Base-by-base conservation (phyloP, 2,329 filamentous ascomycete species). In the Thielaviopsis punctulata region DNA sequence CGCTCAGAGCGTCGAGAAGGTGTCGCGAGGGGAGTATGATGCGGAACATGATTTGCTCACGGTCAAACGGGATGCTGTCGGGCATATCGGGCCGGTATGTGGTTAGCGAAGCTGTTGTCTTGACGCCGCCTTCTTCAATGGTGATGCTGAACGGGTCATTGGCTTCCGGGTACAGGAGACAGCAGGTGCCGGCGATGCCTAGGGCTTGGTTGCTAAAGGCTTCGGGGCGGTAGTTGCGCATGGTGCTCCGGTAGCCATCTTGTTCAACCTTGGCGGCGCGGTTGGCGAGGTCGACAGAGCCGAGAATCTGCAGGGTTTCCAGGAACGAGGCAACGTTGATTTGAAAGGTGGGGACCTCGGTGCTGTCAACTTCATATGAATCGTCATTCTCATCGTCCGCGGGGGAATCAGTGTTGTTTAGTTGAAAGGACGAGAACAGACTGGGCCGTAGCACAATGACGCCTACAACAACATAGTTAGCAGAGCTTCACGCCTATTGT, bases 241-340 rank as follows among this genome's bases (percentile, higher is more conserved):
- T 65, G 58, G 79, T 80, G 64, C 75, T 79, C 56, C 73, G 73
- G 60, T 79, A 80, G 1, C 71, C 69, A 56, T 82, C 78, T 54
- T 73, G 68, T 12, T 81, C 78, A 6, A 73, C 68, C 60, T 75
- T 80, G 49, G 74, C 70, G 48, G 75, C 69, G 57, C 76, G 75
- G 41, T 69, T 71, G 5, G 77, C 70, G 13, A 79, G 73, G 58
- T 86, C 84, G 45, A 89, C 77, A n/a, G 89, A 80, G 48, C 87
- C 87, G 61, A 98, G 94, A 48, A 98, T 96, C 62, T 95, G 90
- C 7, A 98, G 74, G 0, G 90, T 94, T 68, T 96, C 92, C 51
- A 98, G 77, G 2, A 98, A 76, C 18, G 90, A 86, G 4, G 82
- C 75, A 8, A 98, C 76, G 1, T 88, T 92, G 57, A 96, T 82